These are phyloP conservation scores for Geosmithia flava DNA, from an alignment of 2,329 filamentous ascomycete species.

Conservation along the genomic window DNA sequence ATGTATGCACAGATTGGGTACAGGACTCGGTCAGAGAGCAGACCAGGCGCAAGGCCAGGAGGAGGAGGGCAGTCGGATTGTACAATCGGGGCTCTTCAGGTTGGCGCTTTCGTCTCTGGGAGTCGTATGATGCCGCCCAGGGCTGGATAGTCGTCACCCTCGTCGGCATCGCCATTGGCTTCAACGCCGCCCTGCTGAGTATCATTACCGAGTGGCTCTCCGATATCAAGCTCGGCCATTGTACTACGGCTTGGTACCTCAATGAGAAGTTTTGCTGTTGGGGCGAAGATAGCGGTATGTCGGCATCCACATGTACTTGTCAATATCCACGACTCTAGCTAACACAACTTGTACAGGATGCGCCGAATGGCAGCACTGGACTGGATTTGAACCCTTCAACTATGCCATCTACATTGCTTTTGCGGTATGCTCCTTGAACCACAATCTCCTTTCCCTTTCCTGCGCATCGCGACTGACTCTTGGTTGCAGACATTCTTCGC, in stretches of 20 bases:
- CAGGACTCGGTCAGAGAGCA: conserved; percentile 93
- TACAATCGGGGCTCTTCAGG: conserved; percentile 57
- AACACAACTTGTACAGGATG: conserved; percentile 48
- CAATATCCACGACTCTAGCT: not conserved
- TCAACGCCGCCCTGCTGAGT: conserved; percentile 87
- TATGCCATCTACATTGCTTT: conserved; percentile 83
- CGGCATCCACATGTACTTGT: not conserved
- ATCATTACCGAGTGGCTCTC: conserved; percentile 96
- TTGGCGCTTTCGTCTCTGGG: conserved; percentile 71
- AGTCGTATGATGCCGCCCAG: conserved; percentile 91
- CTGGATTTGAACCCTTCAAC: conserved; percentile 62
- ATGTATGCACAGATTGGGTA: conserved; percentile 62
- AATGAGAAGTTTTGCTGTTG: conserved; percentile 98
- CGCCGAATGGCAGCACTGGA: conserved; percentile 82
- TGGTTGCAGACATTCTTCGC: conserved; percentile 57
- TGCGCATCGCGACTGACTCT: conserved; percentile 2
- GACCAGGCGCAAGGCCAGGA: conserved; percentile 62
- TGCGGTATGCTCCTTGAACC: conserved; percentile 44
- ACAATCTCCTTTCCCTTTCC: conserved; percentile 3
- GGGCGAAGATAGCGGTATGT: conserved; percentile 72
- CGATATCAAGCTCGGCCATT: conserved; percentile 93
- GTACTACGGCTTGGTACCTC: conserved; percentile 88
- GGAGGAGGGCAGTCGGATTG: conserved; percentile 59
- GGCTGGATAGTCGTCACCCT: conserved; percentile 96
- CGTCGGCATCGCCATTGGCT: conserved; percentile 80